Base-by-base conservation (phyloP, 768 basidiomycete species). In the Leccinellum rugosiceps region DNA sequence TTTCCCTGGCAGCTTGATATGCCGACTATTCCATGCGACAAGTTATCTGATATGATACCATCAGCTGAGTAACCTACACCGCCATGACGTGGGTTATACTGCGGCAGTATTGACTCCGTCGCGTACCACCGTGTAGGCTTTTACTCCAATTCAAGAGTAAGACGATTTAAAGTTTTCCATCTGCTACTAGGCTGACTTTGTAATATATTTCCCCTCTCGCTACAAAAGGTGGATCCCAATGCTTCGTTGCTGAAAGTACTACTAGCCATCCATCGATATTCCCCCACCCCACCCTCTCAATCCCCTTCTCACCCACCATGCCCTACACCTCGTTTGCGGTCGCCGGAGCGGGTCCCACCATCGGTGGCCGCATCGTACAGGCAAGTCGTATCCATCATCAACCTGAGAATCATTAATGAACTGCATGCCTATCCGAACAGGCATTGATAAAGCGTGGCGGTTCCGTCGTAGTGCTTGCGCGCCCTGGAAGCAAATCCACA, bases 261-360 rank as follows among this genome's bases (percentile, higher is more conserved):
- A n/a, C n/a, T n/a, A 41, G 10, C 13, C 46, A 50, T 26, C 34
- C 44, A 25, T 45, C 11, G 19, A 23, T 14, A 19, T 23, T 17
- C 35, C 17, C 17, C 35, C 38, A 19, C 15, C 38, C 10, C 7
- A 35, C 35, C n/a, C 41, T 31, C 25, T 9, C 25, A n/a, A n/a
- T 28, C 23, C 3, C 5, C 48, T 19, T 52, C 43, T 47, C 57
- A 49, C 30, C 41, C 52, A 51, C 38, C 23, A 69, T 71, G 71
- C 52, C 65, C 26, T 72, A 70, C 63, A 67, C 63, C 25, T 75
- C 74, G 7, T 76, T 75, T 47, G 75, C 74, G 35, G 66, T 75
- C 41, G 68, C 61, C 15, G 75, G 74, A 8, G 68, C 72, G 10
- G 74, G 75, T 8, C 71, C 71, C n/a, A 72, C 66, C 38, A 66